phyloP scores from a whole-genome alignment of 1,284 basidiomycete species.

The Austroboletus niveus region DNA sequence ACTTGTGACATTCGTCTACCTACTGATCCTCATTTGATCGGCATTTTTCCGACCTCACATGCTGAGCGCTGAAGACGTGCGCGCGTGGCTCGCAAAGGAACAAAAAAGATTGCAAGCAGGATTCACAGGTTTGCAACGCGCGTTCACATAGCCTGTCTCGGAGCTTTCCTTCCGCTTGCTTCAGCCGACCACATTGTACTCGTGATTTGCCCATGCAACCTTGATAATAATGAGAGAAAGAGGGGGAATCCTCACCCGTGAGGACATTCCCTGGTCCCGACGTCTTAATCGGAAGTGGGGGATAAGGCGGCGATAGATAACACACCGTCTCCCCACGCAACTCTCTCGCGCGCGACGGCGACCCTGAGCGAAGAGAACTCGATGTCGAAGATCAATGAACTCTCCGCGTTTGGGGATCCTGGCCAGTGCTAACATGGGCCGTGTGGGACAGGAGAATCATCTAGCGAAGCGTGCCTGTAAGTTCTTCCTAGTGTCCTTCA shows the following conservation, averaged over 20 bases:
- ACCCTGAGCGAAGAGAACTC: conserved; percentile 4
- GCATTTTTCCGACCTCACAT: conserved; percentile 4
- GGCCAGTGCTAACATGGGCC: not conserved
- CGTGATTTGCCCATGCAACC: too few species aligned
- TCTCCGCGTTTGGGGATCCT: conserved; percentile 11
- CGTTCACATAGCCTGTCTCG: not conserved
- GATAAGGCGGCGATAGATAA: not conserved
- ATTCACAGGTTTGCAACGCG: not conserved
- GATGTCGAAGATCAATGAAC: conserved; percentile 3
- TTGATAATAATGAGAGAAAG: too few species aligned
- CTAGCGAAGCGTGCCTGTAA: conserved; percentile 20
- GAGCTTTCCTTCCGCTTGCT: too few species aligned
- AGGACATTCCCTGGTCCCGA: too few species aligned
- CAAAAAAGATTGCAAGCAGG: not conserved
- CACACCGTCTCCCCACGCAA: not conserved
- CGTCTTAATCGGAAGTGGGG: too few species aligned
- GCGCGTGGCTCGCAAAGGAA: not conserved
- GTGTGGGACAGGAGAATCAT: conserved; percentile 20
- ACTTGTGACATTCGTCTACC: not conserved
- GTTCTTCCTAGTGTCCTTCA: conserved; percentile 6
- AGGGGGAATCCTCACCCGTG: too few species aligned
- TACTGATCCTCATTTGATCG: conserved; percentile 4
- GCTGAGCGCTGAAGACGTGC: not conserved
- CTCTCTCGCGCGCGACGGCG: not conserved
- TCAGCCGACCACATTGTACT: too few species aligned